Base-by-base conservation (phyloP, 1,139 yeast species). In the Candida pseudoviswanathii region DNA sequence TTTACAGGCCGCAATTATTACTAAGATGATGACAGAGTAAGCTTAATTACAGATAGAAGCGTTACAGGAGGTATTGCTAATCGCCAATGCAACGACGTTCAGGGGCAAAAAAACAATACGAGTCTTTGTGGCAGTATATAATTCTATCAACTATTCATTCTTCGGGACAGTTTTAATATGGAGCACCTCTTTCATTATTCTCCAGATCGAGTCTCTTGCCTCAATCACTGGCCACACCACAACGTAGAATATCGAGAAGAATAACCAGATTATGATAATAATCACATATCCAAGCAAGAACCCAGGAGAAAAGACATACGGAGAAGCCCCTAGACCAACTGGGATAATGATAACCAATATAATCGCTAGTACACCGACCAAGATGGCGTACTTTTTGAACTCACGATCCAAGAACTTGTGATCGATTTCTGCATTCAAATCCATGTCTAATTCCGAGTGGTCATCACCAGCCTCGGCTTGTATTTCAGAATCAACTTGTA, bases 241-340 rank as follows among this genome's bases (percentile, higher is more conserved):
- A 5, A 60, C 63, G 31, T 51, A 58, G 32, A 50, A 40, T 31
- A 60, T 56, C 2, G 63, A 55, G 30, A 44, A 54, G 48, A 60
- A 60, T 37, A 60, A 49, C 65, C 65, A 61, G 7, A 55, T 52
- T 2, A 60, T 55, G 41, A 58, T 56, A 3, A 61, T 50, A 36
- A 56, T 49, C 5, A 61, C 52, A 16, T 50, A 45, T 2, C 61
- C 63, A 11, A 55, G 53, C 31, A 60, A 53, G 44, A 61, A 61
- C 21, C 55, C 54, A 2, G 57, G 54, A 3, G 62, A 57, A 41
- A 61, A 59, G 0, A 58, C 51, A 42, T 60, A 61, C 1, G 59
- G 59, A 16, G 54, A 43, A 2, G 56, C 58, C 22, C 60, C 51
- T 22, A 53, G 34, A 5, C 54, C 54, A 25, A 61, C 56, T 2